Percentiles rank a stretch among this genome's conserved stretches.
phyloP scores from a whole-genome alignment of 352 stramenopile genomes.

The Phytopythium cucurbitacearum region DNA sequence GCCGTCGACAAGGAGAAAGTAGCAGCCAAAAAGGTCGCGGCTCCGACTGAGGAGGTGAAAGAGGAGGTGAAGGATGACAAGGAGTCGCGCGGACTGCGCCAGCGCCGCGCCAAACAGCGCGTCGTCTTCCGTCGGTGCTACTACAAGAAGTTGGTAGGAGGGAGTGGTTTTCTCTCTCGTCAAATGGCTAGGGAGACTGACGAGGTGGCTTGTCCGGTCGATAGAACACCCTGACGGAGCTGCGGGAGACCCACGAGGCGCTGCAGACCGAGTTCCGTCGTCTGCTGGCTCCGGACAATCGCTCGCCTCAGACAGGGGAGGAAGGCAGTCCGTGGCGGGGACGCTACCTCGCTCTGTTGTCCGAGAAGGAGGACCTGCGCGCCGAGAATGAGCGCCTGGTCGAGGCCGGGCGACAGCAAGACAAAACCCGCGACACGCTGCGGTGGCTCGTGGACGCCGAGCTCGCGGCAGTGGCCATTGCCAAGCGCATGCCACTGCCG shows the following conservation, averaged over 20 bases:
- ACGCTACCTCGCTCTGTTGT: not conserved
- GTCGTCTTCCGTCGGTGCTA: constrained; percentile 71
- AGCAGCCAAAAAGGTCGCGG: too few species aligned
- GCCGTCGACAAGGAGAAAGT: not conserved
- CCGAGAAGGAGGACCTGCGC: constrained; percentile 2
- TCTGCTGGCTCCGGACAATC: not conserved
- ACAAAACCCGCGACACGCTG: constrained; percentile 6
- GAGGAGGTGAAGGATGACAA: not conserved
- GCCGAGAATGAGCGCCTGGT: not conserved
- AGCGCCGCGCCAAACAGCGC: constrained; percentile 53
- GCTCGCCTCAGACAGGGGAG: not conserved
- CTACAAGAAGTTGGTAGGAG: constrained; percentile 80
- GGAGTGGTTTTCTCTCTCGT: not conserved
- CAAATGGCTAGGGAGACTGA: not conserved
- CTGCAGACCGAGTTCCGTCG: not conserved
- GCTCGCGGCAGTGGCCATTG: not conserved
- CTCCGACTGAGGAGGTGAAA: not conserved
- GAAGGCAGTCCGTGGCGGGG: not conserved
- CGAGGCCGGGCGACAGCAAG: not conserved
- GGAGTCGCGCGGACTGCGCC: not conserved
- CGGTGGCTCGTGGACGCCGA: constrained; percentile 8
- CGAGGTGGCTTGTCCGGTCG: not conserved
- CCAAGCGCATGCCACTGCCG: not conserved
- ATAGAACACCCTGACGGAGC: constrained; percentile 6
- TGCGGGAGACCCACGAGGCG: constrained; percentile 1